Evolutionary conservation across 2,329 filamentous ascomycete species (phyloP).

Genomic region (Penicillium verrucosum): DNA sequence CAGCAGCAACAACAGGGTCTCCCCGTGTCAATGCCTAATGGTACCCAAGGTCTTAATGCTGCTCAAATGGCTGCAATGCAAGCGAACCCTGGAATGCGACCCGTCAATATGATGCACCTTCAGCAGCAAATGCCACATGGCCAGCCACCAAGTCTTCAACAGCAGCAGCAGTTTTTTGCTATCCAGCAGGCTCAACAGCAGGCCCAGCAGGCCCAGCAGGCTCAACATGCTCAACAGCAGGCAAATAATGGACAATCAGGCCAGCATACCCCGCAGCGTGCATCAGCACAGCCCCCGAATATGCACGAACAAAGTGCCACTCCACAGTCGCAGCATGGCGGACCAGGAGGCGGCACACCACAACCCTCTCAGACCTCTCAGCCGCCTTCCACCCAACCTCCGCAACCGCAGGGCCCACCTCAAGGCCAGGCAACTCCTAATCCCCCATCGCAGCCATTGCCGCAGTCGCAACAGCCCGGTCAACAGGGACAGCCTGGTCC

Average conservation of each 20-base stretch:
- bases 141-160: constrained; percentile 43
- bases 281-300: constrained; percentile 41
- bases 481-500: constrained; percentile 30
- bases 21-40: constrained; percentile 42
- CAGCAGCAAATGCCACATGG: constrained; percentile 43
- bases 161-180: constrained; percentile 42
- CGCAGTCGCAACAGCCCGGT: constrained; percentile 36
- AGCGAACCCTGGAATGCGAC: constrained; percentile 40
- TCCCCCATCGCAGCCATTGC: constrained; percentile 36
- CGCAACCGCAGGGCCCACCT: constrained; percentile 33
- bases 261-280: constrained; percentile 40
- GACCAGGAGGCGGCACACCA: constrained; percentile 38
- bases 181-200: constrained; percentile 40
- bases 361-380: constrained; percentile 33
- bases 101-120: constrained; percentile 40
- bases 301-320: constrained; percentile 44
- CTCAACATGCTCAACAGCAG: constrained; percentile 22
- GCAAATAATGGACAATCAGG: constrained; percentile 23
- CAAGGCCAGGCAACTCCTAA: constrained; percentile 39
- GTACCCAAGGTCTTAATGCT: constrained; percentile 39
- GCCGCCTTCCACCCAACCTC: constrained; percentile 35
- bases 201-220: constrained; percentile 29
- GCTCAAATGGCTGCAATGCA: constrained; percentile 47
- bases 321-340: constrained; percentile 44
- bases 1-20: constrained; percentile 35